These are phyloP conservation scores for Aspergillus quadricinctus DNA, from an alignment of 2,329 filamentous ascomycete species.

Conservation along the genomic window DNA sequence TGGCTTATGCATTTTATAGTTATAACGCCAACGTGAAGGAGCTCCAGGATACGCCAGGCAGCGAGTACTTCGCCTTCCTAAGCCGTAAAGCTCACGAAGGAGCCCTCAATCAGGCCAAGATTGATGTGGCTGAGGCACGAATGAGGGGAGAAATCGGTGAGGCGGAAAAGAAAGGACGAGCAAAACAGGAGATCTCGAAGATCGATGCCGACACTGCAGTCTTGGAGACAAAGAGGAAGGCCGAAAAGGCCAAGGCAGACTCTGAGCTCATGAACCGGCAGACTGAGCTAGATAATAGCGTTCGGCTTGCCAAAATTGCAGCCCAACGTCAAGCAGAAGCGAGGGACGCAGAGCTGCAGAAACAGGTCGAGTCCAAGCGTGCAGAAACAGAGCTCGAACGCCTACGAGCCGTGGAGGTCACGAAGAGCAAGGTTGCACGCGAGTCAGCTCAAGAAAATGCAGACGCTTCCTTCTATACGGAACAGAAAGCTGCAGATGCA, in stretches of 20 bases:
- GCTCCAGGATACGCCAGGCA: constrained; percentile 74
- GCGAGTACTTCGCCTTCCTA: constrained; percentile 78
- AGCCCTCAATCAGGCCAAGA: constrained; percentile 72
- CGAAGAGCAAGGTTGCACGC: constrained; percentile 60
- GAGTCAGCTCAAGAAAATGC: constrained; percentile 43
- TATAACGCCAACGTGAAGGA: constrained; percentile 80
- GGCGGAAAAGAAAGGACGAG: constrained; percentile 70
- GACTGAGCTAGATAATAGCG: constrained; percentile 66
- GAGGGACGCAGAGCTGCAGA: constrained; percentile 75
- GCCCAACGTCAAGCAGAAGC: constrained; percentile 69
- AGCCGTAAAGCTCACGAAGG: constrained; percentile 81
- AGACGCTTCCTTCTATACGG: constrained; percentile 47
- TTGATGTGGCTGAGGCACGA: constrained; percentile 55
- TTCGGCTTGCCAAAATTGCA: constrained; percentile 70
- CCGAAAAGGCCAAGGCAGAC: constrained; percentile 74
- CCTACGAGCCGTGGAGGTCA: constrained; percentile 71
- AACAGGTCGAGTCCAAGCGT: constrained; percentile 70
- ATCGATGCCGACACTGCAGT: constrained; percentile 83
- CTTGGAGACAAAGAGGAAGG: constrained; percentile 77
- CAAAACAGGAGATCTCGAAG: constrained; percentile 82
- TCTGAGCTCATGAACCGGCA: constrained; percentile 69
- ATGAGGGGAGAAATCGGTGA: constrained; percentile 62
- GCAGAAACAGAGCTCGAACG: constrained; percentile 77
- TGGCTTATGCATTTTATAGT: constrained; percentile 24
- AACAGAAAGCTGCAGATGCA: constrained; percentile 53